phyloP scores from a whole-genome alignment of 495 filamentous ascomycete species.

The Penicillium antarcticum region DNA sequence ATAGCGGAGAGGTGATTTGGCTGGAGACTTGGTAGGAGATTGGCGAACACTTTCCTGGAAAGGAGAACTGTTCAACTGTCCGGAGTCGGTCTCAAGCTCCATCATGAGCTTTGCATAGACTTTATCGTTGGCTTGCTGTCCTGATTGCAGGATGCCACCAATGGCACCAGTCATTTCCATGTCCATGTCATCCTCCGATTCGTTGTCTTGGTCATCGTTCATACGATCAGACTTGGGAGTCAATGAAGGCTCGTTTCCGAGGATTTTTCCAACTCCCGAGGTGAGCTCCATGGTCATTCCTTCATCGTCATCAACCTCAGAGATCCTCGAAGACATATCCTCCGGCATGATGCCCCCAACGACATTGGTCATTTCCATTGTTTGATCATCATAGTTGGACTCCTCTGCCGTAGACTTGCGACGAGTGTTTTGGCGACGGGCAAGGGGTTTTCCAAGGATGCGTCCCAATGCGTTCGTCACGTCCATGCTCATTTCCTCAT shows the following conservation, averaged over 20 bases:
- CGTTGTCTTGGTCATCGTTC: slow-evolving; percentile 34
- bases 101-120: slow-evolving; percentile 54
- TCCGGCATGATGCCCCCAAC: slow-evolving; percentile 59
- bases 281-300: slow-evolving; percentile 85
- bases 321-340: slow-evolving; percentile 30
- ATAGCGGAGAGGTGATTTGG: slow-evolving; percentile 26
- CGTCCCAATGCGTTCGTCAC: slow-evolving; percentile 79
- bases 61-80: slow-evolving; percentile 52
- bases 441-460: slow-evolving; percentile 57
- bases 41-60: slow-evolving; percentile 40
- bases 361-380: slow-evolving; percentile 77
- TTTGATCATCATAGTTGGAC: slow-evolving; percentile 54
- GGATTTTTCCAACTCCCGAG: slow-evolving; percentile 63
- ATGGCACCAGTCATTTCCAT: slow-evolving; percentile 77
- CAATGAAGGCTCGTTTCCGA: slow-evolving; percentile 35
- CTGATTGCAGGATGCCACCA: slow-evolving; percentile 59
- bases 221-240: slow-evolving; percentile 25
- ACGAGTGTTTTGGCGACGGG: slow-evolving; percentile 31
- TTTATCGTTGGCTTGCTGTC: slow-evolving; percentile 35
- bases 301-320: slow-evolving; percentile 55
- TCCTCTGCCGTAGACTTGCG: slow-evolving; percentile 40
- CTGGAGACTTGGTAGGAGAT: slow-evolving; percentile 26
- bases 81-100: slow-evolving; percentile 56
- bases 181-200: slow-evolving; percentile 43
- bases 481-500: slow-evolving; percentile 80